Evolutionary conservation across 2,329 filamentous ascomycete species (phyloP).

Genomic region (Berkeleyomyces basicola): DNA sequence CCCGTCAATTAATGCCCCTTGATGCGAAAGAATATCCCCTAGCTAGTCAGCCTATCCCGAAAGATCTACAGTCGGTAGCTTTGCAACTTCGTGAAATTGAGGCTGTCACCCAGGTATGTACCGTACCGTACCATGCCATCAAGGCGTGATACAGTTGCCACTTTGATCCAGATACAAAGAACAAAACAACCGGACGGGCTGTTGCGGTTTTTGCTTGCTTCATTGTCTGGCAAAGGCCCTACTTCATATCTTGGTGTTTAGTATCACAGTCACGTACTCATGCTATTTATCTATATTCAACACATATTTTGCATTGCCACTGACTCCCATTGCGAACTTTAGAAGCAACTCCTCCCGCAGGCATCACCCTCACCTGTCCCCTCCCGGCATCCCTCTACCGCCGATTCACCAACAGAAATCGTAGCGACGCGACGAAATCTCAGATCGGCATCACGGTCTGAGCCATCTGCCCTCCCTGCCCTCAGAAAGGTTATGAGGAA

Average conservation of each 20-base stretch:
- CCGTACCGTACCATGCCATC: too few relatives aligned
- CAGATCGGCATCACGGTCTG: slow-evolving; percentile 1
- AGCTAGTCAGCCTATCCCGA: slow-evolving; percentile 65
- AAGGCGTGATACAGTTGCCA: not conserved
- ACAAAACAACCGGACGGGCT: not conserved
- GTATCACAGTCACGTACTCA: too few relatives aligned
- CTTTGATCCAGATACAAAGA: not conserved
- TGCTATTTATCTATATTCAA: not conserved
- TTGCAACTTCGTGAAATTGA: slow-evolving; percentile 52
- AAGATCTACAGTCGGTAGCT: slow-evolving; percentile 57
- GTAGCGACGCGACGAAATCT: not conserved
- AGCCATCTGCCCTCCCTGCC: not conserved
- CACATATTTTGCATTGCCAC: not conserved
- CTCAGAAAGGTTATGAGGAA: not conserved
- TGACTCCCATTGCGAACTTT: not conserved
- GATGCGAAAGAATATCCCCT: slow-evolving; percentile 85
- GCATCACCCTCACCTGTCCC: not conserved
- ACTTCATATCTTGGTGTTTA: too few relatives aligned
- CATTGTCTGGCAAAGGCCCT: too few relatives aligned
- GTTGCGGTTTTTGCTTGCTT: too few relatives aligned
- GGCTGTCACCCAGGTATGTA: slow-evolving; percentile 20
- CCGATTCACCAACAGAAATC: not conserved
- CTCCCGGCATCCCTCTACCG: not conserved
- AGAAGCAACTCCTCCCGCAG: not conserved
- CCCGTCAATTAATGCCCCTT: slow-evolving; percentile 55